A percentile compares a stretch with the other conserved stretches of the same genome.
These are phyloP conservation scores for Athelia psychrophila DNA, from an alignment of 1,284 basidiomycete genomes.

Conservation along the genomic window DNA sequence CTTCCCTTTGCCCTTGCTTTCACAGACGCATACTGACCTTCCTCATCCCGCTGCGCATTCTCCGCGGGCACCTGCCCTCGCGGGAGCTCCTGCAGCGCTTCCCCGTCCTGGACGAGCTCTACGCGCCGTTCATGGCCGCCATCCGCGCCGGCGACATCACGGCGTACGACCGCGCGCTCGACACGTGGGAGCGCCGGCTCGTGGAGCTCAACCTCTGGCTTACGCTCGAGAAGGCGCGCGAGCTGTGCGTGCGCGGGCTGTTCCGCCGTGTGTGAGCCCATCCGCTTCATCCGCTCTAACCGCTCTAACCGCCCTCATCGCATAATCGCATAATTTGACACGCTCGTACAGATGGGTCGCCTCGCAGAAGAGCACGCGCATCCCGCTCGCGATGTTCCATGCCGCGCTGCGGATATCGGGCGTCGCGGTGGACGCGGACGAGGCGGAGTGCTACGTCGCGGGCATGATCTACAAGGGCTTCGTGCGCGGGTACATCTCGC, in stretches of 20 bases:
- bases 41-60: constrained; percentile 84
- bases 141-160: constrained; percentile 77
- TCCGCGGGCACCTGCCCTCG: constrained; percentile 84
- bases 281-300: constrained; percentile 1
- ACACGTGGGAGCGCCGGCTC: constrained; percentile 62
- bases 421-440: constrained; percentile 61
- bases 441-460: constrained; percentile 92
- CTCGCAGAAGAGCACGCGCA: constrained; percentile 66
- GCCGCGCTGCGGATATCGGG: constrained; percentile 67
- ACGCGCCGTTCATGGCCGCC: constrained; percentile 77
- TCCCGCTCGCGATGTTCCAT: constrained; percentile 79
- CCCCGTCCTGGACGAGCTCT: constrained; percentile 72
- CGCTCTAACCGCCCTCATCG: constrained; percentile 1
- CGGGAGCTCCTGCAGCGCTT: constrained; percentile 64
- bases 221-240: constrained; percentile 84
- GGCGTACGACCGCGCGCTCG: constrained; percentile 79
- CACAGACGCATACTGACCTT: constrained; percentile 84
- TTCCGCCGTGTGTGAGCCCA: constrained; percentile 81
- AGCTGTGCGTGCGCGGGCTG: constrained; percentile 81
- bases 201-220: constrained; percentile 85
- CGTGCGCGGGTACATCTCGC: constrained; percentile 94
- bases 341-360: constrained; percentile 67
- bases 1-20: background rate
- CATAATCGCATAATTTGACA: background rate
- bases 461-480: constrained; percentile 94